Evolutionary conservation across 805 yeast species (phyloP), one percentile per base, ranked within the genome.

Genomic region (Monosporozyma unispora): DNA sequence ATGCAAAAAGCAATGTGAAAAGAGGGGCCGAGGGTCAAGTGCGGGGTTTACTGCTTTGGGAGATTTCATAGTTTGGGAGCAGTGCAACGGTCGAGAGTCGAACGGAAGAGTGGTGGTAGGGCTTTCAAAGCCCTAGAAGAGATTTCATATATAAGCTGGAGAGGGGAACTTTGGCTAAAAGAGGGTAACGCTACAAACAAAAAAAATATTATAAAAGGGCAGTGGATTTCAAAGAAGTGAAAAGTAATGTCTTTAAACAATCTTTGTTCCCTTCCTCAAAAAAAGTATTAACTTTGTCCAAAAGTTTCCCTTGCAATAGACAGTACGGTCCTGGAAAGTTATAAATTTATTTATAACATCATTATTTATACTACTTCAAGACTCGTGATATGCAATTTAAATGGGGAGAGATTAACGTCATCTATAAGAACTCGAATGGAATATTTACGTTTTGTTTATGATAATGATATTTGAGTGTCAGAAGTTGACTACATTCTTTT

Each of bases 231-330:
- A 31, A 31, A 12, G 12, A n/a, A n/a, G n/a, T n/a, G n/a, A n/a
- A n/a, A n/a, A n/a, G n/a, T n/a, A n/a, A n/a, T n/a, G n/a, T n/a
- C n/a, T n/a, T n/a, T n/a, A n/a, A n/a, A n/a, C n/a, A 9, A 29
- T 10, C n/a, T 10, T 29, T 29, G 10, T 29, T 28, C 19, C 35
- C 29, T 16, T 18, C 23, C 23, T 11, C 35, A 5, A 57, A 51
- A 48, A 28, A 45, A 46, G 37, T n/a, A 50, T 42, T 54, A 63
- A 78, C 82, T 79, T 78, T 79, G 82, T 80, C 82, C 82, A 76
- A 78, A 78, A 75, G 69, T 73, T 64, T 70, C 76, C 84, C 83
- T 72, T 80, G 73, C 81, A 67, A 62, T 70, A 79, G 85, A 80
- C 85, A 80, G 85, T 80, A 79, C 84, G 73, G 52, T 53, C 51